Evolutionary conservation across 179 eudicot species (phyloP), one percentile per base, ranked within the genome.

Genomic region (Beta macrorhiza): DNA sequence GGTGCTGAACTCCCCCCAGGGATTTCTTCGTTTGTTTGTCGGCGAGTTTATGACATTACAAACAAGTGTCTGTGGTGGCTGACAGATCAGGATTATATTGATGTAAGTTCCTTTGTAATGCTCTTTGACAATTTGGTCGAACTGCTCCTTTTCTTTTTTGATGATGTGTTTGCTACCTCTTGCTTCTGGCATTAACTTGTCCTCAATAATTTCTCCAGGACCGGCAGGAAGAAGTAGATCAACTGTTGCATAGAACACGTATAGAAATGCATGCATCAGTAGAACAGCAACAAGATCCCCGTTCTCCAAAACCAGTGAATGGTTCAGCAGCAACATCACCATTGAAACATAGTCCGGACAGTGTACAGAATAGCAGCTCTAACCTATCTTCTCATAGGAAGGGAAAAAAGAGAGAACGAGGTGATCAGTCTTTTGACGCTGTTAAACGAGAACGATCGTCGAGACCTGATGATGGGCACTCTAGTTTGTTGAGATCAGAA

Each of bases 61-160:
- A 89, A 87, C 88, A 87, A 90, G 88, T 78, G 97, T 90, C 88
- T 97, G 87, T 93, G 97, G 93, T 97, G 97, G 98, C 81, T 97
- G 82, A 93, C 95, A 10, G 99, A 94, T 83, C 88, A 87, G 84
- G 91, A 92, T 84, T 94, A 82, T 84, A 87, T 91, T 86, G 83
- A 93, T 85, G 99, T 97, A 83, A 89, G 98, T 87, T 67, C 44
- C 20, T 44, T 37, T 69, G 68, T 44, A 32, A 53, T 68, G n/a
- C 16, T 49, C 56, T 45, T 74, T 53, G 22, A 15, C 14, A 73
- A 1, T 19, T 45, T 19, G 20, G n/a, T 49, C 14, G 9, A 76
- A 5, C 69, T 47, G 65, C 1, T 67, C 53, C 22, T 17, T 32
- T 15, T 42, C 4, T 59, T 0, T 65, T 56, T 16, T 61, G 58